Conservation (phyloP, 2,329 filamentous ascomycete genomes). For the Sarocladium kiliense region DNA sequence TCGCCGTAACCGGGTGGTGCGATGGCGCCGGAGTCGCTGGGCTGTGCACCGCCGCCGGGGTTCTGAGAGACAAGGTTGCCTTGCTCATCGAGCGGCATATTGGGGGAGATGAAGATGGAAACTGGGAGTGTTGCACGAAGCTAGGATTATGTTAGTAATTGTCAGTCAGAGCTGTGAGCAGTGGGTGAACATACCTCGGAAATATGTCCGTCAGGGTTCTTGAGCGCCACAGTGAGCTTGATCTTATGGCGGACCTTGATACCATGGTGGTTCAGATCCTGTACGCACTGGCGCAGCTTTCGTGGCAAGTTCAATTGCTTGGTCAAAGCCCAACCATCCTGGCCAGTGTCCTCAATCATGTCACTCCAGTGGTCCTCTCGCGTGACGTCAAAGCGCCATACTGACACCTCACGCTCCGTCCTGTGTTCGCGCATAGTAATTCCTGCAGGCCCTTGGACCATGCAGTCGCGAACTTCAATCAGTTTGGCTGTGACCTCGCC, state of each 20-base stretch:
- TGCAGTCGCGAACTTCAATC: conserved; percentile 71
- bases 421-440: conserved; percentile 53
- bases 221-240: conserved; percentile 82
- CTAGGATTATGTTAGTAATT: conserved; percentile 29
- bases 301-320: conserved; percentile 69
- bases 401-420: conserved; percentile 57
- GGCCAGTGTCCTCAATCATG: conserved; percentile 61
- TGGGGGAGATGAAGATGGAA: conserved; percentile 92
- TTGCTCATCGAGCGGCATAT: conserved; percentile 81
- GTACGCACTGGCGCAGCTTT: conserved; percentile 75
- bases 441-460: conserved; percentile 40
- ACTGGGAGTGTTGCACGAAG: conserved; percentile 86
- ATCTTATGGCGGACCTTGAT: conserved; percentile 93
- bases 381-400: conserved; percentile 50
- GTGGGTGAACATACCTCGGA: conserved; percentile 61
- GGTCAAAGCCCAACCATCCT: conserved; percentile 60
- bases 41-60: conserved; percentile 33
- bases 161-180: background rate
- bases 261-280: conserved; percentile 81
- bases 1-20: conserved; percentile 92
- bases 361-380: conserved; percentile 63
- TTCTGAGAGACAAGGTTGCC: conserved; percentile 62
- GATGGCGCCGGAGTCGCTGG: conserved; percentile 54
- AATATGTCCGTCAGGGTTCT: conserved; percentile 91
- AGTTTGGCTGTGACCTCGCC: conserved; percentile 78